Evolutionary conservation across 73 alveolate species (phyloP).

Genomic region (Paraurostyla sp.): DNA sequence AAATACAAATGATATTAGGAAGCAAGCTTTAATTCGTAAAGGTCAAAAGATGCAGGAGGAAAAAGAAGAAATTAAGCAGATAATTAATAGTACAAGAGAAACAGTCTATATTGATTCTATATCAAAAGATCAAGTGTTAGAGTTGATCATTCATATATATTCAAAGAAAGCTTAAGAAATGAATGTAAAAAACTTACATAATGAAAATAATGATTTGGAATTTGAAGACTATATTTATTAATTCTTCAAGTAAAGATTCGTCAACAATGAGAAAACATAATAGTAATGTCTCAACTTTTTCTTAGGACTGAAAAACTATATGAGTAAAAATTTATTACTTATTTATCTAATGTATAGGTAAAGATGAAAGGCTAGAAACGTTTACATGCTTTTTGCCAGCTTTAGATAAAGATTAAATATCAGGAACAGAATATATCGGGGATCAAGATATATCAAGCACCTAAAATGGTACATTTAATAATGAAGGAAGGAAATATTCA

Average conservation of each 20-base stretch:
- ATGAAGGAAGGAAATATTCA: slow-evolving; percentile 21
- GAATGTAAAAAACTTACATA: neutral
- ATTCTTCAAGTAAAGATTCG: slow-evolving; percentile 23
- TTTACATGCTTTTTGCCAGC: neutral
- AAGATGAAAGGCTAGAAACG: slow-evolving; percentile 58
- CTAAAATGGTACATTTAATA: neutral
- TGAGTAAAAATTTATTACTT: neutral
- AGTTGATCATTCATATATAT: neutral
- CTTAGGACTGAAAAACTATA: slow-evolving; percentile 20
- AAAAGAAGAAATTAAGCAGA: neutral
- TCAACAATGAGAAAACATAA: neutral
- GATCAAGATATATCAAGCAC: no score
- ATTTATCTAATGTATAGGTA: neutral
- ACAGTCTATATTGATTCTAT: slow-evolving; percentile 1
- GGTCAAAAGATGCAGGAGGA: neutral
- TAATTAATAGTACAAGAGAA: no score
- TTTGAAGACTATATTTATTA: slow-evolving; percentile 17
- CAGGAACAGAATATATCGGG: no score
- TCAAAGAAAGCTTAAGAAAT: slow-evolving; percentile 52
- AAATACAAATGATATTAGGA: neutral
- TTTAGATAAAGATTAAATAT: neutral
- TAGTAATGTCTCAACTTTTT: neutral
- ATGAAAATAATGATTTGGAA: neutral
- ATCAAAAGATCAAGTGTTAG: slow-evolving; percentile 8
- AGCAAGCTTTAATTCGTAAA: no score